Evolutionary conservation across 192 early-diverging fungal genomes (phyloP).

Genomic region (Backusella australiensis): DNA sequence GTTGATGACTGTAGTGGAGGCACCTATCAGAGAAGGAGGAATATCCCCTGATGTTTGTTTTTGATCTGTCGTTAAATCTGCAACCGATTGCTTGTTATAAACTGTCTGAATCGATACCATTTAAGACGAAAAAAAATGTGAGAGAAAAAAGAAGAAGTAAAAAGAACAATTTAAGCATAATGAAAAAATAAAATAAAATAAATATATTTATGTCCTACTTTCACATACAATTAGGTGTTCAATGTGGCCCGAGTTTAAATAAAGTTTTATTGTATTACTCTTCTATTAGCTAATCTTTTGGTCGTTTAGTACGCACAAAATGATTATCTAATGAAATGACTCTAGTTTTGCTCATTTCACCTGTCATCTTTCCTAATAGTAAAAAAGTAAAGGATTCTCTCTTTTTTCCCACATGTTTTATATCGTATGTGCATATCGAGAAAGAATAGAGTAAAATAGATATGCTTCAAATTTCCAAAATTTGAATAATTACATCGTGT

Average conservation of each 20-base stretch:
- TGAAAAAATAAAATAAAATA: neutral
- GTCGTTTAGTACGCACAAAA: neutral
- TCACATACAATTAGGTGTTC: neutral
- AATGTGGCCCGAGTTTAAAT: neutral
- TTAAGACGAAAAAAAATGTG: neutral
- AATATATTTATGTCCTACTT: neutral
- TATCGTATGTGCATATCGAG: neutral
- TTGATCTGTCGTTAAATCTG: conserved; percentile 46
- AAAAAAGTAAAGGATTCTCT: neutral
- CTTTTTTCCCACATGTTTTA: neutral
- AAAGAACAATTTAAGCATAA: neutral
- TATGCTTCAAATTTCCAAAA: neutral
- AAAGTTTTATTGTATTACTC: neutral
- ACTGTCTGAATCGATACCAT: neutral
- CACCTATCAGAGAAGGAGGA: conserved; percentile 68
- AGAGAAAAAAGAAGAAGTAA: neutral
- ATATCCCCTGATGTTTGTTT: conserved; percentile 59
- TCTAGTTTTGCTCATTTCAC: neutral
- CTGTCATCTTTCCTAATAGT: neutral
- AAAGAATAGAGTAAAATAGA: neutral
- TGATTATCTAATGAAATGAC: neutral
- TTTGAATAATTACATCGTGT: neutral
- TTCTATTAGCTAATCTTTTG: neutral
- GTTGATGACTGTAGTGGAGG: conserved; percentile 58
- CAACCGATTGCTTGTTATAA: conserved; percentile 40